Base-by-base conservation (phyloP, 1,284 basidiomycete genomes). In the Ganoderma leucocontextum region DNA sequence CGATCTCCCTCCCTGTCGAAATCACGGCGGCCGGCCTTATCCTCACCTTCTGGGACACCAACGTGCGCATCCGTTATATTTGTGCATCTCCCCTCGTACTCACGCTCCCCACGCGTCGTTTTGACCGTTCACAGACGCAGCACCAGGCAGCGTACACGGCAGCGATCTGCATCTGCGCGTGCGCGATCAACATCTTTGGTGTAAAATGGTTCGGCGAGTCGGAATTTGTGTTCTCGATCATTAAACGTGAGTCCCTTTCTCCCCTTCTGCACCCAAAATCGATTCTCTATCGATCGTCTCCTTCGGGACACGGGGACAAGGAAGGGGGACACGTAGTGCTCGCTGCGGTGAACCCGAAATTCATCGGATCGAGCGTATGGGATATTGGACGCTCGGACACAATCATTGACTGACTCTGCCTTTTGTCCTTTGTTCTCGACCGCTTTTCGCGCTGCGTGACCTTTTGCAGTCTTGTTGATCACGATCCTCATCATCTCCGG, bases 131-230 rank as follows among this genome's bases (percentile, higher is more conserved):
- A 22, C 70, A 90, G 87, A 73, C 78, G 1, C 76, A 78, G 36
- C 89, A 89, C 67, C 81, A 84, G 53, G 83, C 85, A 6, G 86
- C 85, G 39, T 95, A 94, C 82, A 92, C 89, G 22, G 86, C 87
- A 2, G 83, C 89, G 65, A 82, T 91, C 59, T 84, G 89, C 55
- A 80, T 92, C 17, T 75, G 86, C 7, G 87, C 92, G 33, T 86
- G 88, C 73, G 74, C 84, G 15, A 88, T 94, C 82, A 96, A 96
- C 78, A 86, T 95, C 57, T 89, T 95, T 71, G 92, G 92, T 69
- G 91, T 93, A 19, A 82, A 84, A 80, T 88, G 75, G 69, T 80
- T 81, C 59, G 77, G 76, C 42, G 74, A 76, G 86, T 87, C 88
- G 22, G 89, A 91, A 75, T 91, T 91, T 77, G 62, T 84, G 61